Evolutionary conservation across 2,329 filamentous ascomycete species (phyloP).

Genomic region (Lasiodiplodia gonubiensis): DNA sequence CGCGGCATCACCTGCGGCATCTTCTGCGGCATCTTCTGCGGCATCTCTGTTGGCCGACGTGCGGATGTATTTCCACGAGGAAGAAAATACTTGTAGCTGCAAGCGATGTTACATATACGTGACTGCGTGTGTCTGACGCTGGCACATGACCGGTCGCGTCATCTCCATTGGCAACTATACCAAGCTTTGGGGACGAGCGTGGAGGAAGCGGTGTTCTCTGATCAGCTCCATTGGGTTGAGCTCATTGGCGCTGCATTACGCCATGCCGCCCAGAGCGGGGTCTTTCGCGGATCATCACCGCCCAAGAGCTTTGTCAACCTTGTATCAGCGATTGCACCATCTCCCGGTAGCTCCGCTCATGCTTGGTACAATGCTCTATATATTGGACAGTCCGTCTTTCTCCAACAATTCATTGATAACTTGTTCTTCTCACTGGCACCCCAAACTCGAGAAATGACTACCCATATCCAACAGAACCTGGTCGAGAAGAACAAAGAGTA

Average conservation of each 20-base stretch:
- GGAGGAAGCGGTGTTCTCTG: background rate
- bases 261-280: constrained; percentile 21
- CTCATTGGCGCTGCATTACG: constrained; percentile 12
- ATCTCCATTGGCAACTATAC: background rate
- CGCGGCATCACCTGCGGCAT: background rate
- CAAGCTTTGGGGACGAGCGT: background rate
- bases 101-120: background rate
- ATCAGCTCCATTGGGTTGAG: background rate
- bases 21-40: background rate
- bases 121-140: background rate
- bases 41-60: background rate
- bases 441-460: constrained; percentile 43
- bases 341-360: background rate
- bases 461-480: constrained; percentile 60
- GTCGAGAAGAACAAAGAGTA: constrained; percentile 64
- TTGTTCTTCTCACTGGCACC: background rate
- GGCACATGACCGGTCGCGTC: background rate
- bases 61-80: background rate
- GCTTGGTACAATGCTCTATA: background rate
- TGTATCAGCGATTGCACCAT: constrained; percentile 11
- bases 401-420: background rate
- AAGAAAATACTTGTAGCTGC: background rate
- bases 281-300: constrained; percentile 7
- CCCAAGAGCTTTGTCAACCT: background rate
- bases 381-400: background rate